Percentiles rank a stretch among this genome's conserved stretches.
phyloP scores from a whole-genome alignment of 1,284 basidiomycete genomes.

The Ceratobasidium theobromae region DNA sequence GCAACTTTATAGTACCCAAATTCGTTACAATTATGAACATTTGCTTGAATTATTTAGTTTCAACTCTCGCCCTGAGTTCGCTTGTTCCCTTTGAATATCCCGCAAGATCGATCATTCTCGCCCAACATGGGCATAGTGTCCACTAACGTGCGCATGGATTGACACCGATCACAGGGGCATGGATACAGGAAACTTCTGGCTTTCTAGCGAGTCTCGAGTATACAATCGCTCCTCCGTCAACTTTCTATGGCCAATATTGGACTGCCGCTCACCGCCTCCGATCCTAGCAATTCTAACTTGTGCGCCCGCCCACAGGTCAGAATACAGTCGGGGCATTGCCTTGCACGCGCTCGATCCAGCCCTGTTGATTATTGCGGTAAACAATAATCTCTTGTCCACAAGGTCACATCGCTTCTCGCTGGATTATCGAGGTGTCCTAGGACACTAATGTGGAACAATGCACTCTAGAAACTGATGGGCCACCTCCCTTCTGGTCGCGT shows the following conservation, averaged over 20 bases:
- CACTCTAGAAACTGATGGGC: neutral
- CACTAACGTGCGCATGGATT: neutral
- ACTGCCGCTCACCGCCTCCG: too few species aligned
- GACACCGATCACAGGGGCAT: conserved; percentile 8
- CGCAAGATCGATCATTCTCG: neutral
- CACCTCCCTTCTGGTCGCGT: neutral
- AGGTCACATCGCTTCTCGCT: neutral
- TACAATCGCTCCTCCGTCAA: too few species aligned
- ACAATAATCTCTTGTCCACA: neutral
- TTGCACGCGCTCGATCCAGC: neutral
- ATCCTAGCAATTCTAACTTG: too few species aligned
- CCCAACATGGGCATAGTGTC: neutral
- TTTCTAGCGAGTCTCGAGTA: neutral
- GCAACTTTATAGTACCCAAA: conserved; percentile 18
- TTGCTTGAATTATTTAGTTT: conserved; percentile 22
- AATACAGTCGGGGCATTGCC: neutral
- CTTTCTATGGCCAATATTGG: too few species aligned
- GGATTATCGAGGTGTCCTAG: neutral
- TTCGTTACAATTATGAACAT: neutral
- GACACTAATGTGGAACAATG: neutral
- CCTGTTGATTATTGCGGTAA: neutral
- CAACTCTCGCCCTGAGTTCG: neutral
- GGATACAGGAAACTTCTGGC: conserved; percentile 16
- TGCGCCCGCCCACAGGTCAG: too few species aligned
- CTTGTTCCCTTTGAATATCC: conserved; percentile 5